A percentile compares a stretch with the other conserved stretches of the same genome.
Conservation (phyloP, 2,329 filamentous ascomycete species). For the Monosporascus ibericus region DNA sequence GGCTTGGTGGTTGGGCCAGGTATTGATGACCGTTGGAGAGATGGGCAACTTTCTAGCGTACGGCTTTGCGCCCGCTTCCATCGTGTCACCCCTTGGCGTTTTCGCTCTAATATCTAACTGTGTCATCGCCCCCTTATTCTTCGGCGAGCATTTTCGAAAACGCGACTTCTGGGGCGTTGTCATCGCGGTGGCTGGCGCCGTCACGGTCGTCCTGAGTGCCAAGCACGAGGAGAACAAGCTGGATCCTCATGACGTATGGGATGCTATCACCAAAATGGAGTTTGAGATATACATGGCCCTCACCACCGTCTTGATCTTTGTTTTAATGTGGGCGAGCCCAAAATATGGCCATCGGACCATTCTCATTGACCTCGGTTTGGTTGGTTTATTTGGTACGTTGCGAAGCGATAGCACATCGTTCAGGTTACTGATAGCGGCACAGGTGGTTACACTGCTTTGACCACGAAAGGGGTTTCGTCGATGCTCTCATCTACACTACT, state of each 20-base stretch:
- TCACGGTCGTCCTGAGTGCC: constrained; percentile 88
- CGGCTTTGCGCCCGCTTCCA: constrained; percentile 93
- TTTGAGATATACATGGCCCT: constrained; percentile 88
- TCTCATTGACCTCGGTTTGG: constrained; percentile 85
- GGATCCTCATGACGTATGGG: constrained; percentile 84
- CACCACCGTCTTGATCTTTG: constrained; percentile 65
- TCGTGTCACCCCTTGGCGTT: constrained; percentile 94
- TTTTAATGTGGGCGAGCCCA: constrained; percentile 76
- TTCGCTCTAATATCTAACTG: constrained; percentile 96
- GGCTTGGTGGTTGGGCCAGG: constrained; percentile 94
- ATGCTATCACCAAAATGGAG: constrained; percentile 76
- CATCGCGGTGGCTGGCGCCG: constrained; percentile 79
- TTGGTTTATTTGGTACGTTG: constrained; percentile 79
- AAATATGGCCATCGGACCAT: constrained; percentile 82
- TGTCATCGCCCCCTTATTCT: constrained; percentile 87
- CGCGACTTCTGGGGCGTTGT: constrained; percentile 85
- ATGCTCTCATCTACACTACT: constrained; percentile 88
- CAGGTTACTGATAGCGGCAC: constrained; percentile 6
- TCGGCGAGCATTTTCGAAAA: constrained; percentile 81
- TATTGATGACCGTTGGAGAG: constrained; percentile 89
- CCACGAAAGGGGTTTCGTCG: constrained; percentile 93
- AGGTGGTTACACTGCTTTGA: constrained; percentile 94
- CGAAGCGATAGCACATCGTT: constrained; percentile 1
- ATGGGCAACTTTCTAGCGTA: constrained; percentile 96
- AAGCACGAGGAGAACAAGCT: constrained; percentile 85